Percentiles rank a stretch among this genome's conserved stretches.
These are phyloP conservation scores for Alternaria angustiovoidea DNA, from an alignment of 2,329 filamentous ascomycete species.

Conservation along the genomic window DNA sequence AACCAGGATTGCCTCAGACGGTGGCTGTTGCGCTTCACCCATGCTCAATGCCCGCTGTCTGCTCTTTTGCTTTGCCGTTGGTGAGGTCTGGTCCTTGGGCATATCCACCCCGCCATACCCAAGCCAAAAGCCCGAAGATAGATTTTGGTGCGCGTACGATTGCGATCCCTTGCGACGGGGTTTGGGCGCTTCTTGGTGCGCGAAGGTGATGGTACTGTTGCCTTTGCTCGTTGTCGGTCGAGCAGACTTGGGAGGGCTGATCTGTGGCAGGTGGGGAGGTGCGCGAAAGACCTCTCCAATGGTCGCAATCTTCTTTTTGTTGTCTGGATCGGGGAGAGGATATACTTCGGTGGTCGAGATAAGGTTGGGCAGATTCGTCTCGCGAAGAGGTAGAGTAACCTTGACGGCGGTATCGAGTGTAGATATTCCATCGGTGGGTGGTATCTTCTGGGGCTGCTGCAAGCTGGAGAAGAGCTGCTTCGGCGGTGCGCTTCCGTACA, in stretches of 20 bases:
- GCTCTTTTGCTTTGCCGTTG: constrained; percentile 71
- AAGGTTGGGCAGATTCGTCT: constrained; percentile 75
- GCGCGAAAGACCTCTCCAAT: constrained; percentile 79
- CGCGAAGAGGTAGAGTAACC: constrained; percentile 63
- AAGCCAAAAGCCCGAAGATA: constrained; percentile 73
- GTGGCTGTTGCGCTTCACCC: constrained; percentile 66
- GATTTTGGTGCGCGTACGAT: constrained; percentile 71
- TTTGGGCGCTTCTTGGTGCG: constrained; percentile 62
- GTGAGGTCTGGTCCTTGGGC: constrained; percentile 61
- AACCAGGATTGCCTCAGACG: constrained; percentile 50
- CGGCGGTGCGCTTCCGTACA: constrained; percentile 76
- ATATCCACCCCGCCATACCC: constrained; percentile 60
- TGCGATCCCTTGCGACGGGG: constrained; percentile 48
- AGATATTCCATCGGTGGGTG: constrained; percentile 43
- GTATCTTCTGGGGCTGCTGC: constrained; percentile 61
- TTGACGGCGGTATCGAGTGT: constrained; percentile 53
- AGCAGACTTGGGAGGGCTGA: constrained; percentile 75
- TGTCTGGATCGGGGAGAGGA: constrained; percentile 56
- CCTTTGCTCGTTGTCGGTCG: constrained; percentile 72
- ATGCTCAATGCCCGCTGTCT: constrained; percentile 75
- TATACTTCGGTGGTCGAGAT: constrained; percentile 74
- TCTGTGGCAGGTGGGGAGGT: constrained; percentile 68
- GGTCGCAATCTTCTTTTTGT: constrained; percentile 65
- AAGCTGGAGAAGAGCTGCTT: constrained; percentile 89
- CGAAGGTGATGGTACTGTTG: constrained; percentile 59